Evolutionary conservation across 805 yeast species (phyloP), one percentile per base, ranked within the genome.

Genomic region (Sugiyamaella chiloensis): DNA sequence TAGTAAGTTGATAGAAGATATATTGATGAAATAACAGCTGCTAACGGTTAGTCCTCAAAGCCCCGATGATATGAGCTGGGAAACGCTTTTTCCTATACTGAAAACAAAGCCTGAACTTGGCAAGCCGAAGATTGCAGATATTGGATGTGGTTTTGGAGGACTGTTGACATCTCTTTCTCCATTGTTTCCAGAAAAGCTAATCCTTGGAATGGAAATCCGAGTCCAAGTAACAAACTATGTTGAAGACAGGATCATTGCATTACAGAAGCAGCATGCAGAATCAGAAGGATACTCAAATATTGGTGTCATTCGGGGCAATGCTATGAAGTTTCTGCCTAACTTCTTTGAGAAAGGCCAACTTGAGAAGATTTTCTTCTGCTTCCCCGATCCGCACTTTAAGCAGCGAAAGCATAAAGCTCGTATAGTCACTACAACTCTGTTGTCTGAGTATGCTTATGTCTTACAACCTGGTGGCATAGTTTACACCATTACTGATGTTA

Each of bases 331-430:
- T 62, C 69, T 89, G 53, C 98, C 99, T 19, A 93, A 93, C 65
- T 93, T 93, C 66, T 93, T 93, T 70, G 72, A 75, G 49, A 84
- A 84, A 65, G 81, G 81, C 5, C 97, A 89, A 64, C 70, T 90
- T 44, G 79, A 83, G 27, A 93, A 91, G 72, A 87, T 93, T 78
- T 93, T 93, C 70, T 93, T 93, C 72, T 93, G 99, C 66, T 93
- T 93, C 77, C 99, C 99, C n/a, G 99, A 93, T 67, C 99, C 99
- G 5, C 99, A 93, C 67, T 93, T 93, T 74, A 93, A 93, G 65
- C 95, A 88, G 67, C 77, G 98, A 62, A 93, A 93, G 64, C 99
- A 93, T 69, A 93, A 93, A 74, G 97, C 97, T 5, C 78, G 99
- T 71, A 93, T 93, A 61, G 79, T 93, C 55, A 90, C 99, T 46